A percentile compares a stretch with the other conserved stretches of the same genome.
These are phyloP conservation scores for Petasospora fabianii DNA, from an alignment of 1,139 yeast genomes.

Conservation along the genomic window DNA sequence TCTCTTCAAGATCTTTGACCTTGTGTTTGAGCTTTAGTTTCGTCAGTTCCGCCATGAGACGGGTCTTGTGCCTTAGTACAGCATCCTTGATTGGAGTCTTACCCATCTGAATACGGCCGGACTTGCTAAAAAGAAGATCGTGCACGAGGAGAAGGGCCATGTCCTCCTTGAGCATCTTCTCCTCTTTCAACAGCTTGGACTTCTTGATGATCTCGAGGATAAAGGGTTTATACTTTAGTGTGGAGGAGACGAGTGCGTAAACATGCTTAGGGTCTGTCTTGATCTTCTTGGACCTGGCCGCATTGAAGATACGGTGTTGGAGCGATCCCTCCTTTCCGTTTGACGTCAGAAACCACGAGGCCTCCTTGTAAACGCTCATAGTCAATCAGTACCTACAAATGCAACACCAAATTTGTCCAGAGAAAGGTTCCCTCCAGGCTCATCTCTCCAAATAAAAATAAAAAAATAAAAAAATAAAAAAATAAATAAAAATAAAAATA, in stretches of 20 bases:
- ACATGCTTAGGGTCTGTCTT: slow-evolving; percentile 74
- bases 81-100: slow-evolving; percentile 85
- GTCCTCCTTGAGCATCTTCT: slow-evolving; percentile 39
- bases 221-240: slow-evolving; percentile 65
- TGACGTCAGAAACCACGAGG: slow-evolving; percentile 23
- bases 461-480: too few relatives aligned
- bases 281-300: slow-evolving; percentile 41
- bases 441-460: too few relatives aligned
- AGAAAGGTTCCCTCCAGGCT: too few relatives aligned
- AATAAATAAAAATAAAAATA: too few relatives aligned
- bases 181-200: slow-evolving; percentile 52
- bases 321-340: slow-evolving; percentile 46
- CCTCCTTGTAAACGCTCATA: slow-evolving; percentile 25
- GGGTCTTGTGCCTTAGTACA: slow-evolving; percentile 68
- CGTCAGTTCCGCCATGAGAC: slow-evolving; percentile 77
- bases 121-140: slow-evolving; percentile 71
- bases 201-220: slow-evolving; percentile 60
- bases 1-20: slow-evolving; percentile 40
- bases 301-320: slow-evolving; percentile 64
- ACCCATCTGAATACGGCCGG: slow-evolving; percentile 85
- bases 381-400: background rate
- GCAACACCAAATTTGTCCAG: too few relatives aligned
- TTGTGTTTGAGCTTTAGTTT: slow-evolving; percentile 67
- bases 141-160: slow-evolving; percentile 68
- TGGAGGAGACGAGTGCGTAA: slow-evolving; percentile 76